phyloP scores from a whole-genome alignment of 495 filamentous ascomycete genomes.

The Parathielavia appendiculata region DNA sequence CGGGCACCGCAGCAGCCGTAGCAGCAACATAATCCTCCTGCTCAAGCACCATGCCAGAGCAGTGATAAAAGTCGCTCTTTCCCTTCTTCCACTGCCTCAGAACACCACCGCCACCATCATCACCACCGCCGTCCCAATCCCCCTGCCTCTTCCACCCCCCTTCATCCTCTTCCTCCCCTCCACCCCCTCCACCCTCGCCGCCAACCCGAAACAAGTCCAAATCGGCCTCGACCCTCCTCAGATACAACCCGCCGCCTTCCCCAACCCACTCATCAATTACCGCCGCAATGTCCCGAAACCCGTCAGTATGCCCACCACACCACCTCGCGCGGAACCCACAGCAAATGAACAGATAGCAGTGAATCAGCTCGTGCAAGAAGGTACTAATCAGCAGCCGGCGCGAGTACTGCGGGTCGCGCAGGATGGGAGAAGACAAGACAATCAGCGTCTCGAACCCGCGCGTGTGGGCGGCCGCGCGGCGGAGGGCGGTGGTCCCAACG shows the following conservation, averaged over 20 bases:
- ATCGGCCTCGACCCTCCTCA: conserved; percentile 51
- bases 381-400: conserved; percentile 51
- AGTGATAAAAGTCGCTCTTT: conserved; percentile 20
- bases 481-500: conserved; percentile 52
- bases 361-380: conserved; percentile 55
- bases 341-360: conserved; percentile 53
- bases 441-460: conserved; percentile 52
- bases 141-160: not conserved
- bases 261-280: conserved; percentile 53
- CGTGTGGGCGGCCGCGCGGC: conserved; percentile 30
- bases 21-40: conserved; percentile 6
- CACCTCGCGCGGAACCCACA: conserved; percentile 47
- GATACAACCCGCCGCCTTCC: conserved; percentile 38
- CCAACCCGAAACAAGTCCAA: conserved; percentile 40
- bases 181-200: too few relatives aligned
- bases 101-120: not conserved
- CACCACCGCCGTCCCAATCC: not conserved
- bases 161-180: not conserved
- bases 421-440: conserved; percentile 48
- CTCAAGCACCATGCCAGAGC: conserved; percentile 25
- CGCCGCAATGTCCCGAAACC: conserved; percentile 46
- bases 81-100: not conserved
- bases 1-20: not conserved
- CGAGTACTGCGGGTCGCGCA: conserved; percentile 43
- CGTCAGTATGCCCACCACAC: conserved; percentile 49